Base-by-base conservation (phyloP, 805 yeast genomes). In the Maudiozyma barnettii region DNA sequence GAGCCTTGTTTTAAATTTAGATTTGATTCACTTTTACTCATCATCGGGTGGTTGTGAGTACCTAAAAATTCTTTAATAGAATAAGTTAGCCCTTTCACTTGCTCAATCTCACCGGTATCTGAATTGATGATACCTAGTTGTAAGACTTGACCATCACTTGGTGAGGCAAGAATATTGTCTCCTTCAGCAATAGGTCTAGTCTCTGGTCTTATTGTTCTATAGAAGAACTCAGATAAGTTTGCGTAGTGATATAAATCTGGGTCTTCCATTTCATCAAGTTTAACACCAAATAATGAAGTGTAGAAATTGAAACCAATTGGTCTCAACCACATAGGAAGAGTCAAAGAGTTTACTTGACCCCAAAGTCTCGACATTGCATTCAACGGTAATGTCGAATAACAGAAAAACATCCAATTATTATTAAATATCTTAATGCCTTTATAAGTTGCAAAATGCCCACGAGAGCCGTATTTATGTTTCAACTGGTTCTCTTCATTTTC, bases 31-130 rank as follows among this genome's bases (percentile, higher is more conserved):
- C 57, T 56, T 26, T 55, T 60, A 63, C 66, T 47, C 59, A 59
- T 54, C 31, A 54, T 45, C 13, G 70, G 71, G 52, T 62, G 63
- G 7, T 67, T 50, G 50, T 66, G 66, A 7, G 66, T 73, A 4
- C 99, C 99, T 41, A 93, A 73, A 46, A 93, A 76, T 9, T 95
- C 90, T 54, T 86, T 91, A 14, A 93, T 75, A 2, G 95, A 82
- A 64, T 93, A 93, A 1, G 95, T 87, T 79, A 93, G 78, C 7
- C 99, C 99, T 68, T 93, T 93, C 38, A 93, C 98, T 65, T 91
- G 98, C 65, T 93, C 98, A 50, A 93, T 88, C 54, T 84, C 86
- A 31, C 96, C 96, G 55, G 83, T 76, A 45, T 78, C 79, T 4
- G 66, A 57, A 45, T 73, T 71, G 37, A 86, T 78, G 29, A 78